Base-by-base conservation (phyloP, 2,329 filamentous ascomycete species). In the Cladophialophora exuberans region DNA sequence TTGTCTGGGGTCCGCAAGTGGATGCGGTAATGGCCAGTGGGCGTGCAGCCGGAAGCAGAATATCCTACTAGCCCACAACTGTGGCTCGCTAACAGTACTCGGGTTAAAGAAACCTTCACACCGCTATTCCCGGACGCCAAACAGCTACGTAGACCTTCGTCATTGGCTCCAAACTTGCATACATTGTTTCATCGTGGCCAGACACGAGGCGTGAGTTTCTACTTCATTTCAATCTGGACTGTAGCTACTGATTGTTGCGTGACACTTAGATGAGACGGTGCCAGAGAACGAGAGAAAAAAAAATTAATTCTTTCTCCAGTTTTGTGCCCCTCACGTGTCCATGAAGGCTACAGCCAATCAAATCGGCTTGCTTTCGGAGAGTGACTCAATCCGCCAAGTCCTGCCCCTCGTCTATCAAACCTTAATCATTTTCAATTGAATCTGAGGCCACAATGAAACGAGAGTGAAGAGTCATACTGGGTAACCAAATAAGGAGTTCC, bases 91-190 rank as follows among this genome's bases (percentile, higher is more conserved):
- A 42, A 25, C 18, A 42, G n/a, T 42, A 23, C 22, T 42, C 22
- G 18, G 18, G 22, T 42, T 42, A 42, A 25, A 22, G 35, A 41
- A 17, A 28, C 18, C 36, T 43, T 39, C 47, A 53, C 50, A 53
- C 50, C 50, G 50, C 50, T 53, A 53, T 53, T 53, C 42, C 49
- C 30, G 31, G 13, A n/a, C 11, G 15, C 17, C 26, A 18, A 26
- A 25, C 11, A 9, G 36, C 47, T 50, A 42, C 47, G 47, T 53
- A 43, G 31, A 28, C 18, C 6, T 2, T 30, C 41, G 41, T 20
- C 18, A 53, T 53, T 53, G 50, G 50, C 26, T 39, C 17, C 46
- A 31, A 23, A 22, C 44, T 47, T 42, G 38, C 38, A 25, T 42
- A 22, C 33, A 39, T 6, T 22, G 6, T 22, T 11, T 31, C n/a